These are phyloP conservation scores for Salix caprea DNA, from an alignment of 345 rosid species.

Conservation along the genomic window DNA sequence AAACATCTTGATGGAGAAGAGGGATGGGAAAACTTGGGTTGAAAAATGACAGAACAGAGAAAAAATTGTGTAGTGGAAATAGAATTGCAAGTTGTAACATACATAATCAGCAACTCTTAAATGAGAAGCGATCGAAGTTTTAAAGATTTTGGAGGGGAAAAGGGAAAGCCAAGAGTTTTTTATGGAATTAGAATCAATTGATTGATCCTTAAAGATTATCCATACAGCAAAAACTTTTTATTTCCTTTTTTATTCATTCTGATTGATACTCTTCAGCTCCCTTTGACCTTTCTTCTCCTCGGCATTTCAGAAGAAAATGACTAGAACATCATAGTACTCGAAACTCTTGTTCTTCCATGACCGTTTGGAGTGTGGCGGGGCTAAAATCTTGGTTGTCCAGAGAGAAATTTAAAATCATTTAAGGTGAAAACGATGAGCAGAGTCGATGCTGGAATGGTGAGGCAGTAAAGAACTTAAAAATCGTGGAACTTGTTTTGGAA, in stretches of 20 bases:
- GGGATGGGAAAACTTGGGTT: neutral
- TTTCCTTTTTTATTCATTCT: no score
- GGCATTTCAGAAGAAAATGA: no score
- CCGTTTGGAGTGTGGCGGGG: no score
- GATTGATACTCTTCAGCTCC: no score
- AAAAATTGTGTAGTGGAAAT: neutral
- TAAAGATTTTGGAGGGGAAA: neutral
- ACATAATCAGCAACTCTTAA: neutral
- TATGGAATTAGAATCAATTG: neutral
- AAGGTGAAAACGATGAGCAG: neutral
- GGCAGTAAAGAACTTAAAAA: neutral
- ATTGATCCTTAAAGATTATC: neutral
- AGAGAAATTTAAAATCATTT: no score
- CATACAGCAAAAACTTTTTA: neutral
- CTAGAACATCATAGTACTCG: no score
- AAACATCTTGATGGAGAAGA: neutral
- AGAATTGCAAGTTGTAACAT: no score
- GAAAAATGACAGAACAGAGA: neutral
- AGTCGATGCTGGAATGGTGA: neutral
- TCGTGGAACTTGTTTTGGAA: neutral
- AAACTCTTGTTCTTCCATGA: no score
- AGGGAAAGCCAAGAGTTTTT: neutral
- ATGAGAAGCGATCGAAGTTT: neutral
- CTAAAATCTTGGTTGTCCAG: no score
- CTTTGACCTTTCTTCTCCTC: no score